A percentile compares a stretch with the other conserved stretches of the same genome.
Evolutionary conservation across 208 protist species (phyloP).

Genomic region (Endotrypanum monterogeii): DNA sequence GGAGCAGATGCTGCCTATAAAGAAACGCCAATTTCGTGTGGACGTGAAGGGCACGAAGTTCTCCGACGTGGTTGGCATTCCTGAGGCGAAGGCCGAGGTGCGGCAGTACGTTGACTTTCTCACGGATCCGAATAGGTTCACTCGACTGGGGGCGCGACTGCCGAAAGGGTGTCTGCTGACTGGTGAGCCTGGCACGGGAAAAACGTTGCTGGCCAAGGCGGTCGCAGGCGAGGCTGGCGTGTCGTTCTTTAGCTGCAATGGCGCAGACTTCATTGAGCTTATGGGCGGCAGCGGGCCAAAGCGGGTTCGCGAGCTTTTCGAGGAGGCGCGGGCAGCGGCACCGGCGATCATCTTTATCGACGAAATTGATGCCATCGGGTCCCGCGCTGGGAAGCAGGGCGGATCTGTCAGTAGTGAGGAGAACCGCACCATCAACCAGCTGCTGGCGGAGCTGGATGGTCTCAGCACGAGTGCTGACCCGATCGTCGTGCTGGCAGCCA

Average conservation of each 20-base stretch:
- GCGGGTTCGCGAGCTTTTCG: slow-evolving; percentile 96
- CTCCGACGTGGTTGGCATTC: slow-evolving; percentile 95
- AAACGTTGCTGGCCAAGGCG: slow-evolving; percentile 98
- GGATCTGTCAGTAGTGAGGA: slow-evolving; percentile 90
- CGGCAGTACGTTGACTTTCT: slow-evolving; percentile 98
- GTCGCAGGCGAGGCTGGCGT: slow-evolving; percentile 95
- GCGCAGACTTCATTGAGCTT: slow-evolving; percentile 97
- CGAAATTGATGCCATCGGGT: slow-evolving; percentile 98
- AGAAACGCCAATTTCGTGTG: slow-evolving; percentile 86
- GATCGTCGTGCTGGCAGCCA: slow-evolving; percentile 97
- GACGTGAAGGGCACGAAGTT: slow-evolving; percentile 88
- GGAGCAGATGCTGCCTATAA: slow-evolving; percentile 90
- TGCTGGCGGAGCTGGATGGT: slow-evolving; percentile 96
- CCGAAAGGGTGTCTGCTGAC: slow-evolving; percentile 96
- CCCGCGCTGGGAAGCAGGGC: slow-evolving; percentile 60
- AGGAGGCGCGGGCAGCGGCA: slow-evolving; percentile 91
- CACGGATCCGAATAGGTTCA: slow-evolving; percentile 95
- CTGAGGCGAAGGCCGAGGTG: slow-evolving; percentile 97
- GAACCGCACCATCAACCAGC: slow-evolving; percentile 96
- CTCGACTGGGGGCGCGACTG: slow-evolving; percentile 94
- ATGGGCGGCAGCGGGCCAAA: slow-evolving; percentile 96
- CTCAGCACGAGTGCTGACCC: slow-evolving; percentile 83
- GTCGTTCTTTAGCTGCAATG: slow-evolving; percentile 95
- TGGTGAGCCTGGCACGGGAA: slow-evolving; percentile 97
- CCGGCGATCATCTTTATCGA: slow-evolving; percentile 98